A percentile compares a stretch with the other conserved stretches of the same genome.
phyloP scores from a whole-genome alignment of 1,284 basidiomycete species.

The Melampsora americana region DNA sequence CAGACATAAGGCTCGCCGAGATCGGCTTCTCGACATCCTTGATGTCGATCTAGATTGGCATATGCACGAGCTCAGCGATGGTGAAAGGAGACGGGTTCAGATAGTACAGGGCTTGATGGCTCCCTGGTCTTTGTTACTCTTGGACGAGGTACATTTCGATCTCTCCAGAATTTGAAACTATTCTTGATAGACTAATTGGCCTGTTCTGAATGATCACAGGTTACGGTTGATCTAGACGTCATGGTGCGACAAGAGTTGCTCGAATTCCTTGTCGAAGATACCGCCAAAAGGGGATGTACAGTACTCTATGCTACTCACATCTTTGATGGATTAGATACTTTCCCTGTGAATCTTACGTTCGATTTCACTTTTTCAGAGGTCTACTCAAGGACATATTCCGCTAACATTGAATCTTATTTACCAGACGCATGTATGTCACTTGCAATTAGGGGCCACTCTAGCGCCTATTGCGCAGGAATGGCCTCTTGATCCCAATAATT shows the following conservation, averaged over 20 bases:
- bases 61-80: constrained; percentile 90
- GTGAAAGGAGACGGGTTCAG: constrained; percentile 88
- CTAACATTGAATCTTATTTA: not conserved
- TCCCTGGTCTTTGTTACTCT: constrained; percentile 85
- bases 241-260: constrained; percentile 88
- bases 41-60: constrained; percentile 89
- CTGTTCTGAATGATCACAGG: constrained; percentile 56
- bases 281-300: constrained; percentile 74
- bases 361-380: not conserved
- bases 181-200: not conserved
- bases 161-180: not conserved
- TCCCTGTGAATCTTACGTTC: constrained; percentile 59
- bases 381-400: not conserved
- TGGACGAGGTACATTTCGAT: constrained; percentile 71
- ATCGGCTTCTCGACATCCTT: constrained; percentile 80
- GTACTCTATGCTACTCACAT: constrained; percentile 95
- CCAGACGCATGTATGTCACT: constrained; percentile 75
- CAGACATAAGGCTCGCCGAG: constrained; percentile 81
- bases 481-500: constrained; percentile 57
- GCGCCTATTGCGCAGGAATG: constrained; percentile 67
- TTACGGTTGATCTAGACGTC: constrained; percentile 98
- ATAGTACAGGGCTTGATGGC: constrained; percentile 95
- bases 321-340: constrained; percentile 78
- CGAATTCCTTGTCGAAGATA: constrained; percentile 79
- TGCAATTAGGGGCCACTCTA: constrained; percentile 72